Conservation (phyloP, 2,329 filamentous ascomycete genomes). For the Pleoardoris graminearum region DNA sequence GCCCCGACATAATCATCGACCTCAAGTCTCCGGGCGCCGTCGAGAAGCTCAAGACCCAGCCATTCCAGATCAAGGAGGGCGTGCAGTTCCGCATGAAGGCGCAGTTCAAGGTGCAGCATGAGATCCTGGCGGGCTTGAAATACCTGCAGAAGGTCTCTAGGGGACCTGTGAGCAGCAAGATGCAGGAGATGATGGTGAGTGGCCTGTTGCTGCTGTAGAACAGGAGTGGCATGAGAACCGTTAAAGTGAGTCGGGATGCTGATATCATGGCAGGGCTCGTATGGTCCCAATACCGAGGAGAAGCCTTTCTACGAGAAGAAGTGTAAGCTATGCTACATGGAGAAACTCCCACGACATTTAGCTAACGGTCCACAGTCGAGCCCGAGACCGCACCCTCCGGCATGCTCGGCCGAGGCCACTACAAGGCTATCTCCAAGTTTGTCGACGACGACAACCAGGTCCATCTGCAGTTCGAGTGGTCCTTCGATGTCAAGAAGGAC, state of each 20-base stretch:
- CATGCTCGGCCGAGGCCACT: constrained; percentile 87
- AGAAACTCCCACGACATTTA: not conserved
- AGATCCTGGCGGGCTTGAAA: constrained; percentile 92
- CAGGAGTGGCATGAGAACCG: not conserved
- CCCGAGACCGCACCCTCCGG: constrained; percentile 90
- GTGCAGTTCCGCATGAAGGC: constrained; percentile 93
- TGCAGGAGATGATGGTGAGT: constrained; percentile 95
- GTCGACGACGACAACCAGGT: constrained; percentile 92
- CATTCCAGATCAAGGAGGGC: constrained; percentile 97
- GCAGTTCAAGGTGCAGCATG: constrained; percentile 92
- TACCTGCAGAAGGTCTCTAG: constrained; percentile 94
- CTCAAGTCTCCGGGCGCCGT: constrained; percentile 75
- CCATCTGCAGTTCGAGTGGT: constrained; percentile 93
- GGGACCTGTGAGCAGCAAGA: constrained; percentile 86
- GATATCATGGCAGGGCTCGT: constrained; percentile 72
- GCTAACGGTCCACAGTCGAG: constrained; percentile 63
- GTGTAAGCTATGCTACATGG: constrained; percentile 63
- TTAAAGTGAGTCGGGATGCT: not conserved
- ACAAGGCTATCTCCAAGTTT: constrained; percentile 87
- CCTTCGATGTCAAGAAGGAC: constrained; percentile 95
- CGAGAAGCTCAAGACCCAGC: constrained; percentile 79
- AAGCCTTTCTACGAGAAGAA: constrained; percentile 85
- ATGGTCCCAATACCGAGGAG: constrained; percentile 88
- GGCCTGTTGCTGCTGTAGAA: too few relatives aligned
- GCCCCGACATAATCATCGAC: constrained; percentile 84